Evolutionary conservation across 1,284 basidiomycete genomes (phyloP).

Genomic region (Marasmius fiardii): DNA sequence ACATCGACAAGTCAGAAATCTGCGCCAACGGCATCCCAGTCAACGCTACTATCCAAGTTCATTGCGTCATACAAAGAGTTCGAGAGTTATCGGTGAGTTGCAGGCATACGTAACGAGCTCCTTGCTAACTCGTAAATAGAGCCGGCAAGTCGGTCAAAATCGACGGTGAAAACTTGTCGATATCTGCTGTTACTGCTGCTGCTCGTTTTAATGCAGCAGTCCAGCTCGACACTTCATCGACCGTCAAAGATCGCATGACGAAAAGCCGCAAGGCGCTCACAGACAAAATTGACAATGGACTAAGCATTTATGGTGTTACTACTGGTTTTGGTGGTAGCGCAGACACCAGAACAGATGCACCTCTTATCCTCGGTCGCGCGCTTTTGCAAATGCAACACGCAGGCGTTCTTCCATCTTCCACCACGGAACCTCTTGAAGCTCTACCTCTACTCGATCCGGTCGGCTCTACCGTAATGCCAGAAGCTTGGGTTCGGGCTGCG

Average conservation of each 20-base stretch:
- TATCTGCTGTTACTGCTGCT: slow-evolving; percentile 70
- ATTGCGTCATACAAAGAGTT: slow-evolving; percentile 49
- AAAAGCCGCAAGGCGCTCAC: slow-evolving; percentile 61
- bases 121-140: slow-evolving; percentile 27
- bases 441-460: slow-evolving; percentile 66
- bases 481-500: slow-evolving; percentile 86
- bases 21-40: slow-evolving; percentile 15
- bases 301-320: slow-evolving; percentile 78
- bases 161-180: slow-evolving; percentile 68
- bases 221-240: slow-evolving; percentile 46
- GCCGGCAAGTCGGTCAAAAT: slow-evolving; percentile 56
- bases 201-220: slow-evolving; percentile 61
- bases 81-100: slow-evolving; percentile 39
- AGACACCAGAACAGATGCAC: slow-evolving; percentile 45
- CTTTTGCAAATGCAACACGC: slow-evolving; percentile 79
- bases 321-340: slow-evolving; percentile 81
- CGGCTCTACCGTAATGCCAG: slow-evolving; percentile 79
- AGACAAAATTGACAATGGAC: slow-evolving; percentile 62
- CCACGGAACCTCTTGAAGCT: slow-evolving; percentile 35
- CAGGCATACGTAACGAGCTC: not conserved
- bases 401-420: slow-evolving; percentile 60
- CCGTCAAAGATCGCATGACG: slow-evolving; percentile 46
- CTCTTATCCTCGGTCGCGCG: slow-evolving; percentile 67
- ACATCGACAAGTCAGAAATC: slow-evolving; percentile 13
- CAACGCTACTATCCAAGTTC: slow-evolving; percentile 44